Evolutionary conservation across 805 yeast genomes (phyloP), one percentile per base, ranked within the genome.

Genomic region (Yarrowia yakushimensis): DNA sequence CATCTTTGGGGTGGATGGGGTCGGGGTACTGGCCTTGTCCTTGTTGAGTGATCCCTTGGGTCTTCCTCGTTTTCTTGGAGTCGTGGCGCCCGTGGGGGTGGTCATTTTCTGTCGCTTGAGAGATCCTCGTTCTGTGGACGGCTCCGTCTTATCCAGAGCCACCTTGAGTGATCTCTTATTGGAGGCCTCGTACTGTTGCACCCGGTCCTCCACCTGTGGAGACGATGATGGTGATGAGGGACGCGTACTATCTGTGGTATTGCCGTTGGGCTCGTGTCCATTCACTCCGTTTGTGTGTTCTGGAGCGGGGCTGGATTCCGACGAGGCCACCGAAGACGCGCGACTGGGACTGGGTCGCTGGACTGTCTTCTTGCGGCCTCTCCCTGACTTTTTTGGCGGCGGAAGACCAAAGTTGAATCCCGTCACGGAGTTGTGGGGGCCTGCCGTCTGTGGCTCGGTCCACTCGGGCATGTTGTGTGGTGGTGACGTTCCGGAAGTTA

Each of bases 381-480:
- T 31, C 18, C 43, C 43, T 8, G 43, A 34, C 23, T 52, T 52
- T 52, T 52, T 52, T n/a, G 83, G 81, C 9, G 97, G 97, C 6
- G 79, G 78, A n/a, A 82, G 78, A 66, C 84, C 89, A 61, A 90
- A 73, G 3, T 94, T 87, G 41, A 84, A 77, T 1, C 97, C 97
- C 0, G 93, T 86, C 37, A 83, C 83, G 11, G 81, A 79, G 42
- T 88, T 84, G 11, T 75, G 71, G 0, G 87, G 84, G 36, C 78
- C 80, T 0, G 83, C 80, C 33, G 79, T 71, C 17, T 77, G 78
- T 2, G 92, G 91, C 68, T 89, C 94, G 20, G 76, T 71, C 73
- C 84, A 82, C 31, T 55, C 61, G 48, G 61, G 37, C 61, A 55
- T 41, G 12, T 55, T 39, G 9, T 2, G 37, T 8, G 36, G 37